phyloP scores from a whole-genome alignment of 306 rosid species.

The Vigna nakashimae region DNA sequence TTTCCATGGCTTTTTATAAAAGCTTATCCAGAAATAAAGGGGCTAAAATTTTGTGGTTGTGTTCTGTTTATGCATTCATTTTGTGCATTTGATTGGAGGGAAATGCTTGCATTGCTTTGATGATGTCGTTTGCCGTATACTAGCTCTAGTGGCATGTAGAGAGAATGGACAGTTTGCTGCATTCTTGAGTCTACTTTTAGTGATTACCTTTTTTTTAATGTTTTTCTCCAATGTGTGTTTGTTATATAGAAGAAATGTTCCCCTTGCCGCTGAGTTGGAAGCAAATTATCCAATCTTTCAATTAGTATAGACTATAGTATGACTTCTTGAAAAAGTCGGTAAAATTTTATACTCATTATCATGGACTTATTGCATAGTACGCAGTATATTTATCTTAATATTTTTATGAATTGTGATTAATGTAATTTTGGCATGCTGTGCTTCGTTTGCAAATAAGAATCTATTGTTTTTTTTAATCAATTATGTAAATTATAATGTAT shows the following conservation, averaged over 20 bases:
- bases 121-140: conserved; percentile 23
- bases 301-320: not conserved
- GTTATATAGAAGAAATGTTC: not conserved
- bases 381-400: not conserved
- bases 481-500: conserved; percentile 20
- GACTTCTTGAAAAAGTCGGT: conserved; percentile 31
- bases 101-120: conserved; percentile 28
- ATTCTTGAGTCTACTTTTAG: conserved; percentile 13
- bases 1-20: conserved; percentile 9
- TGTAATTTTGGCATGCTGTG: conserved; percentile 17
- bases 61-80: conserved; percentile 5
- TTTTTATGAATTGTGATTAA: not conserved
- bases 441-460: conserved; percentile 24
- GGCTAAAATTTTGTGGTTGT: conserved; percentile 30
- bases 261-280: conserved; percentile 14
- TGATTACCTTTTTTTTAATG: not conserved
- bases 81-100: conserved; percentile 32
- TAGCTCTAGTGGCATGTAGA: not conserved
- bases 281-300: conserved; percentile 9
- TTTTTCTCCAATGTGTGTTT: not conserved
- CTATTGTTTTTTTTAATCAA: not conserved
- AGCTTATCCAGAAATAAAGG: not conserved
- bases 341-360: conserved; percentile 27
- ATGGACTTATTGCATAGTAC: conserved; percentile 26
- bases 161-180: conserved; percentile 30